Evolutionary conservation across 208 protist genomes (phyloP).

Genomic region (Borovskyia barvae): DNA sequence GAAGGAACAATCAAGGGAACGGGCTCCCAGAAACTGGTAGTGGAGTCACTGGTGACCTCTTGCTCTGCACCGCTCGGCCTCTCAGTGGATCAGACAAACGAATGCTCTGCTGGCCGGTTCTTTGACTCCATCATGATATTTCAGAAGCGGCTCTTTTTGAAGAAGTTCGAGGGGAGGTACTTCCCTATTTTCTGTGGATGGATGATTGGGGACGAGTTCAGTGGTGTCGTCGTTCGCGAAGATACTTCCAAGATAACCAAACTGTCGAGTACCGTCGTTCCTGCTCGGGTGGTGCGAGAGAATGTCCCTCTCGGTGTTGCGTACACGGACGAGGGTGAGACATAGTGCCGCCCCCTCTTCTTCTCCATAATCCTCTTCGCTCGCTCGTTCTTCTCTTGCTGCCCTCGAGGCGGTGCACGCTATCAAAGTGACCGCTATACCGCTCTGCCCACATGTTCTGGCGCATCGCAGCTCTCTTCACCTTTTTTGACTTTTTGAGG

Average conservation of each 20-base stretch:
- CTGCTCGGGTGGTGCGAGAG: conserved; percentile 56
- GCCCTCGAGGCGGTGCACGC: not conserved
- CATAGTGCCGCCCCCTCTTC: conserved; percentile 10
- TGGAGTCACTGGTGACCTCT: conserved; percentile 13
- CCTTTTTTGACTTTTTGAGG: too few relatives aligned
- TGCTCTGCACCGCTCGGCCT: conserved; percentile 16
- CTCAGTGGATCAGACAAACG: conserved; percentile 48
- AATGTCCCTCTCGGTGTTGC: conserved; percentile 18
- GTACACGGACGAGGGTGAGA: conserved; percentile 20
- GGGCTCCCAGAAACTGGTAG: conserved; percentile 4
- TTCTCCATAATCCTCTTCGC: not conserved
- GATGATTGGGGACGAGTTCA: conserved; percentile 69
- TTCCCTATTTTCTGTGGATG: conserved; percentile 83
- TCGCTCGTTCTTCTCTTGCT: not conserved
- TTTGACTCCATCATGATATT: conserved; percentile 69
- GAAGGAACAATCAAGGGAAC: conserved; percentile 14
- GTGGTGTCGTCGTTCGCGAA: conserved; percentile 70
- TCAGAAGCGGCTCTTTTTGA: conserved; percentile 64
- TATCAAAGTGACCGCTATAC: not conserved
- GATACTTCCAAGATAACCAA: conserved; percentile 83
- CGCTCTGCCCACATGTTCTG: not conserved
- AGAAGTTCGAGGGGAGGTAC: conserved; percentile 71
- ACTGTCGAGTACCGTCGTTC: conserved; percentile 55
- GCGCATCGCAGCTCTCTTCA: not conserved
- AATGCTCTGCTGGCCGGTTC: conserved; percentile 55